Base-by-base conservation (phyloP, 768 basidiomycete species). In the Auricularia sp. region DNA sequence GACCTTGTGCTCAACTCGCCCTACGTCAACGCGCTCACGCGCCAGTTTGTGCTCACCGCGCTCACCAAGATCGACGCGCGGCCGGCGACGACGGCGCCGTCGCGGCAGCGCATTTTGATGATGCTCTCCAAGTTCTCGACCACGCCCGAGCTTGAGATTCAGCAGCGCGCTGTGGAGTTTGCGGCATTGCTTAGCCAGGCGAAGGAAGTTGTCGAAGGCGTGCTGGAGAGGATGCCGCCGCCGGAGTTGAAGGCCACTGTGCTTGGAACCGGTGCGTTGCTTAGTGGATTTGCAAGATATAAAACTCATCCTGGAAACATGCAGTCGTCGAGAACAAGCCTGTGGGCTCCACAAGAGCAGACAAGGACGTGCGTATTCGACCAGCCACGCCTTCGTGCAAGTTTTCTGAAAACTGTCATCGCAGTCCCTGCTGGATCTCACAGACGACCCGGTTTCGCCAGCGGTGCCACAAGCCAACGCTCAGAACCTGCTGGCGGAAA, bases 231-330 rank as follows among this genome's bases (percentile, higher is more conserved):
- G 64, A 99, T 99, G 97, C 97, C 97, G n/a, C 90, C 93, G 4
- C 97, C 97, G 1, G 97, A 99, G 74, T 77, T 98, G 68, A 97
- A 95, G 77, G 88, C 90, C n/a, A 98, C 96, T 2, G 91, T 98
- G 2, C 90, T 96, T 82, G 97, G 93, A 58, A 83, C 89, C 66
- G 91, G 93, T 95, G 68, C 67, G 84, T 77, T 14, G 16, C 34
- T 14, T 43, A 0, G 53, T 34, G 34, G 33, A 60, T 14, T 64
- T 23, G 51, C 62, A 4, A 7, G 63, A 43, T n/a, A 36, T 29
- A n/a, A 56, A 74, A 18, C 67, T 34, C 4, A 12, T 65, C 2
- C 29, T 29, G 29, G 29, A 3, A 59, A 63, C 54, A 8, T 61
- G 8, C 68, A 95, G 93, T 94, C 62, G 95, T 93, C 76, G 96